Percentiles rank a stretch among this genome's conserved stretches.
phyloP scores from a whole-genome alignment of 345 rosid species.

The Barbarea vulgaris region DNA sequence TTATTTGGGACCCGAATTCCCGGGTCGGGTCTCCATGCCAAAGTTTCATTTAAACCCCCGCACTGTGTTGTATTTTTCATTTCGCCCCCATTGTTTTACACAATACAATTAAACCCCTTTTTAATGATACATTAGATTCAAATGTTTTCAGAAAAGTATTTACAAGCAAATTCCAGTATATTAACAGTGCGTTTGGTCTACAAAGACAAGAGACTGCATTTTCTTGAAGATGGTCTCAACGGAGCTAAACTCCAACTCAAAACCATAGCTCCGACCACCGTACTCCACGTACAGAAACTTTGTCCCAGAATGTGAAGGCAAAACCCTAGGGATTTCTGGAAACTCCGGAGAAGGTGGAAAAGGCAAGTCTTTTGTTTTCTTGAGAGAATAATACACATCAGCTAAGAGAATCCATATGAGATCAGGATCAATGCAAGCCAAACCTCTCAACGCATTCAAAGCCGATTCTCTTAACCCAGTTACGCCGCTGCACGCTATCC shows the following conservation, averaged over 20 bases:
- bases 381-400: slow-evolving; percentile 71
- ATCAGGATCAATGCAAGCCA: slow-evolving; percentile 81
- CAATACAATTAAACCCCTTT: neutral
- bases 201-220: slow-evolving; percentile 52
- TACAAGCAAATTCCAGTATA: slow-evolving; percentile 2
- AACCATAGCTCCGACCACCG: slow-evolving; percentile 79
- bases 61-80: neutral
- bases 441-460: slow-evolving; percentile 68
- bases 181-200: slow-evolving; percentile 44
- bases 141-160: neutral
- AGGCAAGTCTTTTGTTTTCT: slow-evolving; percentile 47
- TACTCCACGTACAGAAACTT: slow-evolving; percentile 66
- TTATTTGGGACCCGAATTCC: slow-evolving; percentile 1
- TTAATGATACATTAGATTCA: neutral
- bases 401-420: slow-evolving; percentile 90
- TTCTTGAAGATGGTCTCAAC: slow-evolving; percentile 61
- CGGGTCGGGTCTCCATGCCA: slow-evolving; percentile 29
- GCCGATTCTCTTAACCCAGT: slow-evolving; percentile 66
- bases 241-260: slow-evolving; percentile 61
- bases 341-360: slow-evolving; percentile 59
- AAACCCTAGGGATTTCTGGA: slow-evolving; percentile 46
- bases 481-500: slow-evolving; percentile 80
- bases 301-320: slow-evolving; percentile 60
- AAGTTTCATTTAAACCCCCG: neutral
- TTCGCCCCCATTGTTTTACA: neutral